These are phyloP conservation scores for Sporothrix mexicana DNA, from an alignment of 2,329 filamentous ascomycete species.

Conservation along the genomic window DNA sequence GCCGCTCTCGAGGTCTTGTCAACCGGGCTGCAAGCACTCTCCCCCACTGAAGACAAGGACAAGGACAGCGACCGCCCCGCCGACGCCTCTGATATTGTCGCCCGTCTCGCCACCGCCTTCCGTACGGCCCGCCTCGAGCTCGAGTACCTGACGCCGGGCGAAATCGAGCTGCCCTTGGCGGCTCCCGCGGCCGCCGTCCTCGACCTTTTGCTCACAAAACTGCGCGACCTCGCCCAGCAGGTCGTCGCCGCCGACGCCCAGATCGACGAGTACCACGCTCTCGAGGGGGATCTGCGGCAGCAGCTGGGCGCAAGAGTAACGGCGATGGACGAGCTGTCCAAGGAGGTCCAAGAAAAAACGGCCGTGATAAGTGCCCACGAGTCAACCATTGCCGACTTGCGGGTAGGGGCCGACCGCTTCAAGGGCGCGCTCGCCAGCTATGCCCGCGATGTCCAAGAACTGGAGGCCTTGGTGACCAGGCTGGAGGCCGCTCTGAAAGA, in stretches of 20 bases:
- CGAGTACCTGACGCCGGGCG: constrained; percentile 66
- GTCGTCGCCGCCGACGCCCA: constrained; percentile 56
- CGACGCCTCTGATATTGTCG: constrained; percentile 57
- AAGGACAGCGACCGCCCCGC: constrained; percentile 49
- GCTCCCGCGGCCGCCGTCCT: constrained; percentile 62
- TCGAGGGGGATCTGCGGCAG: constrained; percentile 61
- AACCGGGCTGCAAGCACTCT: constrained; percentile 47
- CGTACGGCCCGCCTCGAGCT: constrained; percentile 64
- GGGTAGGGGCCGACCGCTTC: constrained; percentile 57
- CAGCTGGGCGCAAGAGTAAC: constrained; percentile 61
- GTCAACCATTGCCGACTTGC: constrained; percentile 49
- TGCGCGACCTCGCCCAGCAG: constrained; percentile 56
- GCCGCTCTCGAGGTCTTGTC: constrained; percentile 54
- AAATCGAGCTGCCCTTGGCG: constrained; percentile 59
- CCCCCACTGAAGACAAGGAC: constrained; percentile 43
- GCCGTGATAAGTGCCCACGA: constrained; percentile 7
- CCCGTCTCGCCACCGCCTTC: constrained; percentile 56
- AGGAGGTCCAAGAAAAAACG: constrained; percentile 45
- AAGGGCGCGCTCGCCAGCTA: constrained; percentile 60
- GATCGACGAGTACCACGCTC: constrained; percentile 65
- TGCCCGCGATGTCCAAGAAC: constrained; percentile 58
- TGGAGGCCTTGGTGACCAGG: constrained; percentile 56
- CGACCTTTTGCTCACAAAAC: constrained; percentile 57
- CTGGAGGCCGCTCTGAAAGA: constrained; percentile 51
- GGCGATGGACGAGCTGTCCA: constrained; percentile 56